Evolutionary conservation across 208 protist species (phyloP).

Genomic region (Paratrypanosoma confusum): DNA sequence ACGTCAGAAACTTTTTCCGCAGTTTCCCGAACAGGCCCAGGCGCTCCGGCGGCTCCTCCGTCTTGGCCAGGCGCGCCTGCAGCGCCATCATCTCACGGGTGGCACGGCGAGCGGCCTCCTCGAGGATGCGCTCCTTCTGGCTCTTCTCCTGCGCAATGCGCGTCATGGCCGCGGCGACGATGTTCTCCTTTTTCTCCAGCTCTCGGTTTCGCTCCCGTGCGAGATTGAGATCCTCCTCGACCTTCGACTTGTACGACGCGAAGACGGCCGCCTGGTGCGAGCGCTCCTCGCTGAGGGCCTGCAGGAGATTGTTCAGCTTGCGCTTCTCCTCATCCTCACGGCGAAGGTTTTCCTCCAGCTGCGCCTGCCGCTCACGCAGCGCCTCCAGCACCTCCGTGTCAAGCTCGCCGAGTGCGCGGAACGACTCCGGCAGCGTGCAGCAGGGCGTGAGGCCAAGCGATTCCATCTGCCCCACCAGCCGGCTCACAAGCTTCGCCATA

Average conservation of each 20-base stretch:
- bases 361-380: slow-evolving; percentile 38
- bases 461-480: slow-evolving; percentile 68
- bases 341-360: slow-evolving; percentile 42
- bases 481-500: slow-evolving; percentile 45
- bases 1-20: slow-evolving; percentile 12
- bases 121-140: slow-evolving; percentile 41
- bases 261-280: slow-evolving; percentile 44
- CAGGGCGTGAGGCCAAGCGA: slow-evolving; percentile 47
- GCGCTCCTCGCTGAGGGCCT: slow-evolving; percentile 47
- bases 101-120: slow-evolving; percentile 45
- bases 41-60: slow-evolving; percentile 19
- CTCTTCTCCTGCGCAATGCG: slow-evolving; percentile 32
- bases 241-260: slow-evolving; percentile 5
- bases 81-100: slow-evolving; percentile 54
- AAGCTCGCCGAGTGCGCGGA: slow-evolving; percentile 37
- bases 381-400: slow-evolving; percentile 40
- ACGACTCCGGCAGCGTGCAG: slow-evolving; percentile 56
- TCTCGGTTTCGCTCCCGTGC: slow-evolving; percentile 34
- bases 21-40: slow-evolving; percentile 19
- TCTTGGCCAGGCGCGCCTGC: slow-evolving; percentile 32
- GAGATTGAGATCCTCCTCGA: neutral
- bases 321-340: slow-evolving; percentile 51
- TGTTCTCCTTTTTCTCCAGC: slow-evolving; percentile 37
- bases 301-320: slow-evolving; percentile 40
- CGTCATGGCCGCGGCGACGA: slow-evolving; percentile 21